Percentiles rank a stretch among this genome's conserved stretches.
Evolutionary conservation across 176 grass and related monocot species (phyloP).

Genomic region (Hyparrhenia diplandra): DNA sequence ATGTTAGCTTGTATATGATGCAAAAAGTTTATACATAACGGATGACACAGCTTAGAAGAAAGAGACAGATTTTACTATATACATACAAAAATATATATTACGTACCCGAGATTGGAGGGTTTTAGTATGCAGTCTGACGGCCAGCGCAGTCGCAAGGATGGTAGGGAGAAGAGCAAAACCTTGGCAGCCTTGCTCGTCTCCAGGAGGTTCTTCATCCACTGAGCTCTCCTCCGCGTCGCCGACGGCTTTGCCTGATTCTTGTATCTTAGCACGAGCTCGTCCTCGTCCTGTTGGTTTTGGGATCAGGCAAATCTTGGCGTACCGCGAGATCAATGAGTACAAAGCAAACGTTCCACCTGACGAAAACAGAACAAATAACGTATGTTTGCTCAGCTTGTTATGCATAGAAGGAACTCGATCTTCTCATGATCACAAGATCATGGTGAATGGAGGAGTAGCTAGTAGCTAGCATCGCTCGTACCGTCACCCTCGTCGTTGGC

Average conservation of each 20-base stretch:
- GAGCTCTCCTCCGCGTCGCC: constrained; percentile 20
- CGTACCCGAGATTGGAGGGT: constrained; percentile 61
- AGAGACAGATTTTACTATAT: background rate
- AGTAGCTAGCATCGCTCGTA: background rate
- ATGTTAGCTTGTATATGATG: background rate
- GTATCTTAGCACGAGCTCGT: constrained; percentile 38
- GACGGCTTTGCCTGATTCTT: constrained; percentile 11
- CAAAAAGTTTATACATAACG: background rate
- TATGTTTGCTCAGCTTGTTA: background rate
- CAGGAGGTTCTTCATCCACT: constrained; percentile 50
- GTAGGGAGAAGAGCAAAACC: constrained; percentile 40
- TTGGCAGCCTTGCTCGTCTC: constrained; percentile 26
- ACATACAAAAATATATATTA: background rate
- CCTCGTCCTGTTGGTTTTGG: constrained; percentile 68
- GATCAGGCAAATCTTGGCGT: constrained; percentile 52
- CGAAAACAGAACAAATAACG: background rate
- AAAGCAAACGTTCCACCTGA: constrained; percentile 70
- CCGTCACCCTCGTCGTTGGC: constrained; percentile 71
- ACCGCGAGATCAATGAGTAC: constrained; percentile 64
- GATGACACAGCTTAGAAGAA: too few species aligned
- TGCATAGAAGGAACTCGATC: too few species aligned
- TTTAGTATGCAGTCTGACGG: constrained; percentile 70
- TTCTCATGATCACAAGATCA: too few species aligned
- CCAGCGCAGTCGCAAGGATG: constrained; percentile 61
- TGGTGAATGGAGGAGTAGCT: background rate